These are phyloP conservation scores for Myxozyma lipomycoides DNA, from an alignment of 805 yeast species.

Conservation along the genomic window DNA sequence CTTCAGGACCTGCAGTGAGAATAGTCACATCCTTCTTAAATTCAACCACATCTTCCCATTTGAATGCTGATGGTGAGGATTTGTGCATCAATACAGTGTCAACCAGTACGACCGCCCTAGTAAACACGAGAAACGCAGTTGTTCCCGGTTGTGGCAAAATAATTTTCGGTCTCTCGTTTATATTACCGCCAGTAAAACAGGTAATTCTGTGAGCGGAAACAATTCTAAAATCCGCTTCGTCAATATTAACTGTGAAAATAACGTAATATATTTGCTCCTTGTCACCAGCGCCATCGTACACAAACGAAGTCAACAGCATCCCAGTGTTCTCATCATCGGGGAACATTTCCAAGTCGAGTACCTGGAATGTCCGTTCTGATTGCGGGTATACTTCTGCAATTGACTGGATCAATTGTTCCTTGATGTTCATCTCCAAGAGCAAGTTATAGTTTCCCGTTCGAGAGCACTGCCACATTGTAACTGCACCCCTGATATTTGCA, in stretches of 20 bases:
- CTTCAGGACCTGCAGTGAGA: slow-evolving; percentile 58
- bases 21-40: slow-evolving; percentile 53
- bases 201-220: slow-evolving; percentile 65
- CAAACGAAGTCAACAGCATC: slow-evolving; percentile 49
- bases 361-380: slow-evolving; percentile 47
- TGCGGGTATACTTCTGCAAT: slow-evolving; percentile 51
- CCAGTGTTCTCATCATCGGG: slow-evolving; percentile 43
- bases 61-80: slow-evolving; percentile 39
- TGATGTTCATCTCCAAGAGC: slow-evolving; percentile 40
- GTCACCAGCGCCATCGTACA: slow-evolving; percentile 33
- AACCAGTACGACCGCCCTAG: slow-evolving; percentile 59
- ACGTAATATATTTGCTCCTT: slow-evolving; percentile 41
- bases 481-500: slow-evolving; percentile 44
- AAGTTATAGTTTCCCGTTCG: slow-evolving; percentile 44
- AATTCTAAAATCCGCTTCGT: slow-evolving; percentile 49
- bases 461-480: slow-evolving; percentile 49
- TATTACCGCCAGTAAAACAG: slow-evolving; percentile 40
- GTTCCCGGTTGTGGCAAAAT: slow-evolving; percentile 55
- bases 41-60: slow-evolving; percentile 79
- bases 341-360: slow-evolving; percentile 61
- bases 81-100: slow-evolving; percentile 48
- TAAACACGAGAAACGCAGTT: slow-evolving; percentile 59
- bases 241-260: slow-evolving; percentile 52
- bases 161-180: slow-evolving; percentile 44
- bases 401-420: slow-evolving; percentile 40